These are phyloP conservation scores for Lipomyces anomalus DNA, from an alignment of 805 yeast genomes.

Conservation along the genomic window DNA sequence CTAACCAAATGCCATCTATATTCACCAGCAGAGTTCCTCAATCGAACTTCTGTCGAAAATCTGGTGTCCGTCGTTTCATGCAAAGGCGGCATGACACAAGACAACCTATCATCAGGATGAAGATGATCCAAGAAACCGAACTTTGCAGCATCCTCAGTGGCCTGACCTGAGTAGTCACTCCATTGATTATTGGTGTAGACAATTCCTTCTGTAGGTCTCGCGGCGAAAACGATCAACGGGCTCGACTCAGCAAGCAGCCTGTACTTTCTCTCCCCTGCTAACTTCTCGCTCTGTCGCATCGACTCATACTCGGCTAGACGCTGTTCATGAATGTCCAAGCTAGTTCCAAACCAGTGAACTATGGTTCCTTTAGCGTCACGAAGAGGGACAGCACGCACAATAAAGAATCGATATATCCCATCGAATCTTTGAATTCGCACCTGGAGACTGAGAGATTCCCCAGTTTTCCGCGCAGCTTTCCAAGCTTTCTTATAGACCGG, in stretches of 20 bases:
- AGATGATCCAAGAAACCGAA: constrained; percentile 29
- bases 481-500: constrained; percentile 25
- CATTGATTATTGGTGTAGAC: constrained; percentile 32
- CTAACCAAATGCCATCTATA: constrained; percentile 33
- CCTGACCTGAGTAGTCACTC: constrained; percentile 30
- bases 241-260: constrained; percentile 31
- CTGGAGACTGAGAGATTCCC: constrained; percentile 29
- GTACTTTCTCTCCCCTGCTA: constrained; percentile 32
- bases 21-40: constrained; percentile 26
- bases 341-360: constrained; percentile 33
- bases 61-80: constrained; percentile 2
- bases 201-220: constrained; percentile 28
- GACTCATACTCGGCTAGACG: constrained; percentile 31
- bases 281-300: constrained; percentile 26
- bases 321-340: constrained; percentile 34
- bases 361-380: constrained; percentile 30
- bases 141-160: constrained; percentile 26
- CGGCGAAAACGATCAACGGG: constrained; percentile 33
- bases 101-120: constrained; percentile 32
- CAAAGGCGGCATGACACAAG: constrained; percentile 26
- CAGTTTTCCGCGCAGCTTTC: constrained; percentile 27
- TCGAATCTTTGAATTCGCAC: constrained; percentile 32
- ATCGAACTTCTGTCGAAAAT: constrained; percentile 28
- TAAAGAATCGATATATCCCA: constrained; percentile 30
- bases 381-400: constrained; percentile 31